These are phyloP conservation scores for Endothia cerciana DNA, from an alignment of 2,329 filamentous ascomycete genomes.

Conservation along the genomic window DNA sequence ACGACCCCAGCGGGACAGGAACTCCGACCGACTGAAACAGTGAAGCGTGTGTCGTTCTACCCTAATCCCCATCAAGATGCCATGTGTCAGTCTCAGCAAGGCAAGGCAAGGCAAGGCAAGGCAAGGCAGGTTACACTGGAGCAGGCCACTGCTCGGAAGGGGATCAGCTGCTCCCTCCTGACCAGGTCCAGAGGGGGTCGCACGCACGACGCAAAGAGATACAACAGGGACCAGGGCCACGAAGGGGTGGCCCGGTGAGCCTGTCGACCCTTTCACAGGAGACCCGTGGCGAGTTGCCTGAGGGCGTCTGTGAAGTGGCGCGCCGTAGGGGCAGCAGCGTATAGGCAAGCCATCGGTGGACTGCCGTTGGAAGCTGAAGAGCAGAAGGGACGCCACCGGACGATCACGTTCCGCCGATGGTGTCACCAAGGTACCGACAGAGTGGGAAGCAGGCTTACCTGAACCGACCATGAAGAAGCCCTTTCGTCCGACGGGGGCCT, in stretches of 20 bases:
- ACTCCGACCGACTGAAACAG: conserved; percentile 5
- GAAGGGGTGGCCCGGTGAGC: neutral
- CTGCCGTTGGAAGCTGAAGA: conserved; percentile 10
- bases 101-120: conserved; percentile 3
- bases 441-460: conserved; percentile 1
- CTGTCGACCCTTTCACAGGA: neutral
- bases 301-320: neutral
- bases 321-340: neutral
- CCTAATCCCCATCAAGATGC: conserved; percentile 6
- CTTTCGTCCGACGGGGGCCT: too few species aligned
- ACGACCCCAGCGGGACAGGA: neutral
- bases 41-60: neutral
- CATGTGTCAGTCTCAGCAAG: conserved; percentile 15
- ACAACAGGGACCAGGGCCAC: neutral
- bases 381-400: conserved; percentile 2
- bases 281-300: neutral
- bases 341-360: conserved; percentile 1
- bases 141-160: conserved; percentile 16
- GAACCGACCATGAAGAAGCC: neutral
- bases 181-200: neutral
- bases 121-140: conserved; percentile 18
- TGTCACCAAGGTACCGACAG: conserved; percentile 3
- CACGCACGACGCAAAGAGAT: too few species aligned
- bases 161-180: neutral
- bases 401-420: conserved; percentile 2